Evolutionary conservation across 805 yeast species (phyloP), one percentile per base, ranked within the genome.

Genomic region (Huiozyma naganishii): DNA sequence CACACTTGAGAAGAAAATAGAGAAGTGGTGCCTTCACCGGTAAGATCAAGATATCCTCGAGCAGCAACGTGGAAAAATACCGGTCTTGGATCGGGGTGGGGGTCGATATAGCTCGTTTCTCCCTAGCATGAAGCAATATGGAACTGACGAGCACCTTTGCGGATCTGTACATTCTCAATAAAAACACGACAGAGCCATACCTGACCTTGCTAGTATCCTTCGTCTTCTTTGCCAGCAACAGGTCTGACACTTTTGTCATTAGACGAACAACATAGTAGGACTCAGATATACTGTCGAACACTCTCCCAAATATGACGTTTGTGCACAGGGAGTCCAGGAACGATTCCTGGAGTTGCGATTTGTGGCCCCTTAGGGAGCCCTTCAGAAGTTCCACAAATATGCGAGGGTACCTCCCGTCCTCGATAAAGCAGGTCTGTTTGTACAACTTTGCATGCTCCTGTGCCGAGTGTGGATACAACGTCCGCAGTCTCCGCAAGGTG

Each of bases 21-120:
- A 67, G 46, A 5, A 54, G 48, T 1, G 73, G 72, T 41, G 62
- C 61, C 29, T 54, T 56, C 34, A 38, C 41, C 5, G 53, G 46
- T 27, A 58, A 41, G 8, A 35, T 45, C 2, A 51, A 39, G 6
- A 54, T n/a, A 40, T 54, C 54, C 13, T 36, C 45, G 30, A 40
- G 46, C 13, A 51, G n/a, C 11, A 55, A 42, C 10, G 53, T 51
- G 43, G 54, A 54, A 12, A 51, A 38, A 36, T 49, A 51, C 13
- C 53, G 45, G 3, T 30, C 33, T 2, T 34, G 10, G 27, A 7
- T 12, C 8, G 37, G 5, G 4, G 37, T 12, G n/a, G 34, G 2
- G 3, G 34, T 3, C 10, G 34, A 32, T 32, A 32, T 32, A 3
- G n/a, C 34, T 17, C 23, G 23, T 17, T 17, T 17, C 23, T 17